Evolutionary conservation across 1,284 basidiomycete genomes (phyloP).

Genomic region (Inonotus obliquus): DNA sequence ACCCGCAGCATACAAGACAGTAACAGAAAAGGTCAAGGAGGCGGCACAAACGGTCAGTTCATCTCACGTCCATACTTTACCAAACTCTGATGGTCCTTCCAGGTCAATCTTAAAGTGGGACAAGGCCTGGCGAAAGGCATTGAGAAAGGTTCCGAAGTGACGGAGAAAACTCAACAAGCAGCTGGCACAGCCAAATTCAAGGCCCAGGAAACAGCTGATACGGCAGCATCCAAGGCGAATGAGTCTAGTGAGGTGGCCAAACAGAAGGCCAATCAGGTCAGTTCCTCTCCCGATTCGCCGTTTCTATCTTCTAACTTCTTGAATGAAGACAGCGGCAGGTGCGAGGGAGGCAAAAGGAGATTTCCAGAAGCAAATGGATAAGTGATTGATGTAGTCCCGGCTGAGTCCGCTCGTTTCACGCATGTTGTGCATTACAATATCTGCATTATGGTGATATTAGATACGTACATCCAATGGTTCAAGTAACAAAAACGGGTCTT

Average conservation of each 20-base stretch:
- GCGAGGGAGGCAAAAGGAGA: conserved; percentile 41
- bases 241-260: conserved; percentile 24
- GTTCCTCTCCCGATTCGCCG: conserved; percentile 16
- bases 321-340: conserved; percentile 37
- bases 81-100: neutral
- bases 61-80: neutral
- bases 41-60: conserved; percentile 49
- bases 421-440: too few species aligned
- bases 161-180: conserved; percentile 50
- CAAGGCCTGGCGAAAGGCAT: conserved; percentile 57
- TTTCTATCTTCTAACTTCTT: too few species aligned
- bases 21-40: conserved; percentile 61
- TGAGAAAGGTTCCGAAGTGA: conserved; percentile 56
- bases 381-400: conserved; percentile 27
- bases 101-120: conserved; percentile 63
- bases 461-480: too few species aligned
- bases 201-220: conserved; percentile 31
- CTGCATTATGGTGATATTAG: too few species aligned
- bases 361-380: conserved; percentile 40
- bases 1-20: conserved; percentile 41
- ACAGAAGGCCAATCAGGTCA: conserved; percentile 40
- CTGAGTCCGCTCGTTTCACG: too few species aligned
- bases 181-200: conserved; percentile 28
- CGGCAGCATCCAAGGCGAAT: conserved; percentile 35
- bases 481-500: too few species aligned